Conservation (phyloP, 768 basidiomycete species). For the Cystobasidiopsis lactophilus region DNA sequence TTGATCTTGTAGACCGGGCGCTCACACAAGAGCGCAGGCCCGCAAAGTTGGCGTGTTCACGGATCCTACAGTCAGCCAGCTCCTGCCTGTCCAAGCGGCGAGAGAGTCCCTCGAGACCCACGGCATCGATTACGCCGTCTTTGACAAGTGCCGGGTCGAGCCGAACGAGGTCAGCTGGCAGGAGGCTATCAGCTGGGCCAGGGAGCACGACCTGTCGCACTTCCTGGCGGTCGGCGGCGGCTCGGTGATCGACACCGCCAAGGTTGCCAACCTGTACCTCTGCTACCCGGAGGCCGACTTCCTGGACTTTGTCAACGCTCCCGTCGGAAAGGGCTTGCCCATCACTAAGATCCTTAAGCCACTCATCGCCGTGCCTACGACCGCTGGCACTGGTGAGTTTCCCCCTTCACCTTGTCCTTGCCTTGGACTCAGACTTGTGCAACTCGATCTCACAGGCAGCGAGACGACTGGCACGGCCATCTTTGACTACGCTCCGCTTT, state of each 20-base stretch:
- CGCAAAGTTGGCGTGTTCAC: constrained; percentile 83
- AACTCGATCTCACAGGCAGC: background rate
- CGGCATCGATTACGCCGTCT: constrained; percentile 55
- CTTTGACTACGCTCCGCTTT: constrained; percentile 63
- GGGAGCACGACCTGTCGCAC: constrained; percentile 71
- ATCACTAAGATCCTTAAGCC: constrained; percentile 49
- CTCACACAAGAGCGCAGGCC: constrained; percentile 79
- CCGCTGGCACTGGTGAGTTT: constrained; percentile 60
- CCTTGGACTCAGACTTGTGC: background rate
- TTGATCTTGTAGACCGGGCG: constrained; percentile 41
- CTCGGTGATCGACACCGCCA: constrained; percentile 95
- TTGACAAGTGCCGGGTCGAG: constrained; percentile 60
- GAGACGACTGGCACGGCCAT: constrained; percentile 92
- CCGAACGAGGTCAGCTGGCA: constrained; percentile 72
- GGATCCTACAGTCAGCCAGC: constrained; percentile 58
- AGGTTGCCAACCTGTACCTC: constrained; percentile 80
- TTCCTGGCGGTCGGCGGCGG: constrained; percentile 31
- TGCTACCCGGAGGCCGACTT: constrained; percentile 71
- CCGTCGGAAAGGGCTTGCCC: constrained; percentile 58
- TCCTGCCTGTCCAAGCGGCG: constrained; percentile 64
- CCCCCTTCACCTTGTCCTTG: no score
- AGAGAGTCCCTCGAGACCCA: constrained; percentile 59
- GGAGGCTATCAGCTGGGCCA: constrained; percentile 68
- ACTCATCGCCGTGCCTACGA: constrained; percentile 46
- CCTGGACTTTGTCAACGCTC: constrained; percentile 93